phyloP scores from a whole-genome alignment of 2,329 filamentous ascomycete species.

The Rutstroemia sp. region DNA sequence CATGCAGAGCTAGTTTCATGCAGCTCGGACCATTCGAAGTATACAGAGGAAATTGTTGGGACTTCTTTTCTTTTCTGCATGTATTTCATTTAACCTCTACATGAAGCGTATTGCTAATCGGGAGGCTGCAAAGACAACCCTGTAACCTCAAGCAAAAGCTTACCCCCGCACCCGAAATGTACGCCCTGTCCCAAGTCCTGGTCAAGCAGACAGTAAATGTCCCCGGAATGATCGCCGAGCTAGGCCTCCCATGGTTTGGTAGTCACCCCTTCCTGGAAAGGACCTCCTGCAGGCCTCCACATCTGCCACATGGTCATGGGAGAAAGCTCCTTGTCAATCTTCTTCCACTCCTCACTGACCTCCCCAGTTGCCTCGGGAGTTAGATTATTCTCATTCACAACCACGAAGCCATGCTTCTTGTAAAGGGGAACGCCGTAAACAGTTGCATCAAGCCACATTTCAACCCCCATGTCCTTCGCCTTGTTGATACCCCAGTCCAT shows the following conservation, averaged over 20 bases:
- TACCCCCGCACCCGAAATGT: no score
- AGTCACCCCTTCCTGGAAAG: background rate
- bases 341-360: conserved; percentile 1
- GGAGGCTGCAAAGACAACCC: no score
- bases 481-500: conserved; percentile 5
- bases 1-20: no score
- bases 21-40: no score
- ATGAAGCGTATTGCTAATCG: no score
- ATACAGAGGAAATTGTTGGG: no score
- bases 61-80: no score
- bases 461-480: conserved; percentile 1
- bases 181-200: no score
- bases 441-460: conserved; percentile 6
- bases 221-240: no score
- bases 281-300: background rate
- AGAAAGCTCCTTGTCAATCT: background rate
- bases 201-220: no score
- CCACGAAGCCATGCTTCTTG: conserved; percentile 1
- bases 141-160: no score
- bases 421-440: conserved; percentile 1
- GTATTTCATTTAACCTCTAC: no score
- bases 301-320: conserved; percentile 5
- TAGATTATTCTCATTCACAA: conserved; percentile 1
- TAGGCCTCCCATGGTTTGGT: background rate
- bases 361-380: background rate